These are phyloP conservation scores for Mortierella sp. DNA, from an alignment of 371 early-diverging fungal genomes.

Conservation along the genomic window DNA sequence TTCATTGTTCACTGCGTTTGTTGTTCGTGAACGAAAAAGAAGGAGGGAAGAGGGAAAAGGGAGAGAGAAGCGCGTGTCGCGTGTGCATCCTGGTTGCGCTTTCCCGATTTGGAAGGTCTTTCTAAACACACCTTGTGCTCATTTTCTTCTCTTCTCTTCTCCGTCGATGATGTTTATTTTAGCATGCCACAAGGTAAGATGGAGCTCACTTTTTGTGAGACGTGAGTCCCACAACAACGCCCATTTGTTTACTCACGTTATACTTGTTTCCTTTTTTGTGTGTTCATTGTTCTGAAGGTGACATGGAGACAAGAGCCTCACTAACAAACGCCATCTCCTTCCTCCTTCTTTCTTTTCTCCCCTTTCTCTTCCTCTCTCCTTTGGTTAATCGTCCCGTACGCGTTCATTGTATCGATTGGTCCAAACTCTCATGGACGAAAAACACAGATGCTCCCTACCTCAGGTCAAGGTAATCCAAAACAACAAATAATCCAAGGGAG, in stretches of 20 bases:
- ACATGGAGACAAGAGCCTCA: neutral
- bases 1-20: neutral
- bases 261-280: neutral
- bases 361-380: neutral
- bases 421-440: neutral
- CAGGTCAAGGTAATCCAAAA: neutral
- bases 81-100: neutral
- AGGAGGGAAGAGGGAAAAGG: too few relatives aligned
- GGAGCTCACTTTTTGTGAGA: neutral
- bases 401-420: neutral
- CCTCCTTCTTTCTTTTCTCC: too few relatives aligned
- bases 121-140: neutral
- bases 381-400: neutral
- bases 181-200: conserved; percentile 30
- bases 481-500: neutral
- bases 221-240: neutral
- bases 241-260: neutral
- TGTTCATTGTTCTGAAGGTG: neutral
- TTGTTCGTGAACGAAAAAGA: neutral
- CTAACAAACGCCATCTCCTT: neutral
- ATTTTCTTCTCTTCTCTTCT: too few relatives aligned
- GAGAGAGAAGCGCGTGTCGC: neutral
- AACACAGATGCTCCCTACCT: neutral
- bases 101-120: conserved; percentile 7
- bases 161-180: neutral